phyloP scores from a whole-genome alignment of 2,329 filamentous ascomycete species.

The Xylariales sp. region DNA sequence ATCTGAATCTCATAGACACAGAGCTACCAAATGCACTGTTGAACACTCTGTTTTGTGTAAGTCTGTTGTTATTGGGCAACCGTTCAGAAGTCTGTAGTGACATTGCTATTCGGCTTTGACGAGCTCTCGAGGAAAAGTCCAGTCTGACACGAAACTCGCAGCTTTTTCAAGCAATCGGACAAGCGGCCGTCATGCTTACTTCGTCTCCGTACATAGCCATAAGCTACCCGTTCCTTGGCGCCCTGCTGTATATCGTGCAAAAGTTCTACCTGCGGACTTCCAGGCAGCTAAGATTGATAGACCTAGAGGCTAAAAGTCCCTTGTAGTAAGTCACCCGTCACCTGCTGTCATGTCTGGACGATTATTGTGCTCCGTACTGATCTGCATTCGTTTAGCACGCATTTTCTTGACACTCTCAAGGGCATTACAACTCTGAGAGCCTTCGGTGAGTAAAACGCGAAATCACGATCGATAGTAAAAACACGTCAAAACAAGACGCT shows the following conservation, averaged over 20 bases:
- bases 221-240: slow-evolving; percentile 36
- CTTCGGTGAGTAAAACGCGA: slow-evolving; percentile 40
- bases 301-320: slow-evolving; percentile 45
- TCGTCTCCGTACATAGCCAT: slow-evolving; percentile 35
- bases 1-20: slow-evolving; percentile 33
- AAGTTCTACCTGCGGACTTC: slow-evolving; percentile 47
- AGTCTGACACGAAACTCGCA: not conserved
- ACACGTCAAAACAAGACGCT: too few species aligned
- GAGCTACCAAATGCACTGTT: slow-evolving; percentile 27
- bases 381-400: slow-evolving; percentile 16
- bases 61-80: slow-evolving; percentile 26
- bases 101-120: not conserved
- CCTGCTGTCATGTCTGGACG: too few species aligned
- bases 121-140: not conserved
- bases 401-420: slow-evolving; percentile 43
- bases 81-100: slow-evolving; percentile 28
- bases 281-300: slow-evolving; percentile 44
- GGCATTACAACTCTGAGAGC: slow-evolving; percentile 45
- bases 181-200: slow-evolving; percentile 35
- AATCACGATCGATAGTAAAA: too few species aligned
- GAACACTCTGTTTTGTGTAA: slow-evolving; percentile 12
- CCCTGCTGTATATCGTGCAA: slow-evolving; percentile 38
- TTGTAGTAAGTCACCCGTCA: slow-evolving; percentile 33
- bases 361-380: not conserved
- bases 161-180: slow-evolving; percentile 2